Base-by-base conservation (phyloP, 116 monocot genomes). In the Dioscorea cayenensis region DNA sequence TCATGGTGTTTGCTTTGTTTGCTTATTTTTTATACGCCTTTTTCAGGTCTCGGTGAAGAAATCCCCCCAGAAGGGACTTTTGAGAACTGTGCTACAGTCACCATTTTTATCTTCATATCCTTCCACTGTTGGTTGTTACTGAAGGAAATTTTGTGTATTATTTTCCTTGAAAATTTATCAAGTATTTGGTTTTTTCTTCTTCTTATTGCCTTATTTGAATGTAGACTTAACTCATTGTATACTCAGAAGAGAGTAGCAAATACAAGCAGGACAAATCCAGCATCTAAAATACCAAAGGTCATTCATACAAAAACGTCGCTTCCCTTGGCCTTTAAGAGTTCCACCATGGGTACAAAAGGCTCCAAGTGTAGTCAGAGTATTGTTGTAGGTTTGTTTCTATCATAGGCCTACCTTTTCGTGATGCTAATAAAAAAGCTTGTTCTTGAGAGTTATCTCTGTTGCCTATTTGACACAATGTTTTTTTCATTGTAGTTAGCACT, bases 271-370 rank as follows among this genome's bases (percentile, higher is more conserved):
- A 32, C 59, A 66, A 82, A 76, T 63, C 72, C 76, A 49, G 18
- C 80, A 71, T 84, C 84, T 62, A 92, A 92, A 80, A 22, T 84
- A 13, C 86, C 79, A 13, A 92, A 78, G 65, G 60, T 92, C 38
- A 71, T 51, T 29, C 50, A 76, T 14, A 51, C 64, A 66, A 82
- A 75, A 63, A 66, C 65, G 25, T 22, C 80, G 66, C 18, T 71
- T 71, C 50, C 77, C 8, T 21, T 35, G 22, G 19, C 65, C 79
- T 36, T 73, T 7, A 78, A 68, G 49, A 74, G 72, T 77, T 49
- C 18, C 20, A 49, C 48, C 43, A 36, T 73, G 59, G 49, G 67
- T 69, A 63, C 73, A 68, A 74, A 72, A 18, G 23, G 9, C 19
- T 65, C 77, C 66, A 81, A 79, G 77, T n/a, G 20, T 29, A 25